phyloP scores from a whole-genome alignment of 148 eudicot genomes.

The Vaccinium darrowii region DNA sequence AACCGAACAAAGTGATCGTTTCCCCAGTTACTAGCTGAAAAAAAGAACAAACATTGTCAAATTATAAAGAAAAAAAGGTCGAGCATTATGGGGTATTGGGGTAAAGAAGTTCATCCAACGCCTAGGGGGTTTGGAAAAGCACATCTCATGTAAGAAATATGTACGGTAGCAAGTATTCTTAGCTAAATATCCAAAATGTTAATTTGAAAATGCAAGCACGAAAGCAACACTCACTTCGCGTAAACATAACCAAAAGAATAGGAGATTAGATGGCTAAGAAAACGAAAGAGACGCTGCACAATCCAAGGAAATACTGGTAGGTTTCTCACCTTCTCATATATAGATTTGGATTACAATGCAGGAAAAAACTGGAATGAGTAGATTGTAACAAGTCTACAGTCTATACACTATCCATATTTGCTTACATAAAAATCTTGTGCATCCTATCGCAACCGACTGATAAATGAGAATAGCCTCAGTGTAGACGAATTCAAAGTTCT shows the following conservation, averaged over 20 bases:
- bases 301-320: too few species aligned
- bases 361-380: neutral
- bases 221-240: neutral
- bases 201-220: too few species aligned
- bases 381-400: neutral
- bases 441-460: neutral
- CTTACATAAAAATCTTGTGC: neutral
- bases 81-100: too few species aligned
- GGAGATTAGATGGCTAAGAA: neutral
- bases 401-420: neutral
- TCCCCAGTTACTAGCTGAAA: too few species aligned
- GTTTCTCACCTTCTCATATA: neutral
- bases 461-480: neutral
- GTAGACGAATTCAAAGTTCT: constrained; percentile 2
- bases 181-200: too few species aligned
- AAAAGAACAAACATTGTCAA: too few species aligned
- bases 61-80: too few species aligned
- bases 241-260: neutral
- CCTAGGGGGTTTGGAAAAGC: too few species aligned
- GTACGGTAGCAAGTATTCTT: too few species aligned
- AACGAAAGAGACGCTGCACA: neutral
- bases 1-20: too few species aligned
- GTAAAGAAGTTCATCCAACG: too few species aligned
- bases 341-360: neutral
- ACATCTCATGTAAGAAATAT: too few species aligned